Base-by-base conservation (phyloP, 495 filamentous ascomycete genomes). In the Penicillium canescens region DNA sequence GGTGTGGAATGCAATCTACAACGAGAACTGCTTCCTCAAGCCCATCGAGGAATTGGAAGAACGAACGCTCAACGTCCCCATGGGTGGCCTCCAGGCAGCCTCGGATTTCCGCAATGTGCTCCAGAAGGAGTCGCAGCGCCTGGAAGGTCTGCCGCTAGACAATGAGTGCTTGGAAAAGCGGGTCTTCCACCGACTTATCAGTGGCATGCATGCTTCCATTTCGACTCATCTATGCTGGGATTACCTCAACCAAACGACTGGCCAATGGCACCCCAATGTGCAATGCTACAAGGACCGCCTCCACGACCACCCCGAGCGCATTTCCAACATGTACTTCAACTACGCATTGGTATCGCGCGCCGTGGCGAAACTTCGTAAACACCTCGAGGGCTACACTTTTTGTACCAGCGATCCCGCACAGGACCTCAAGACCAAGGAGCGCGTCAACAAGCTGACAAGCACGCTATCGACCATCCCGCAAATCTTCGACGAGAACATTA, bases 251-350 rank as follows among this genome's bases (percentile, higher is more conserved):
- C 91, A 96, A 68, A 91, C 88, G 1, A 97, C 94, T 1, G 94
- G 95, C 37, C 73, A 91, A 71, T 98, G 94, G 94, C 84, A 86
- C 41, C 95, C 94, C 12, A 98, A 98, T 61, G 73, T 96, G 31
- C 78, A 82, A 61, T 98, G 94, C 78, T 98, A 94, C 80, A 84
- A 88, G 66, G 76, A 85, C 16, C 87, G 94, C 11, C 81, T 98
- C 14, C 86, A 94, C 63, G 77, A 78, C 7, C 84, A 90, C 61
- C 92, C 93, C 0, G 94, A 98, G 56, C 88, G 92, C 46, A 87
- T 97, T 64, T 93, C 93, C 49, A 98, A 98, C 69, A 82, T 98
- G 52, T 98, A 98, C 75, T 98, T 98, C 78, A 96, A 98, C 79
- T 98, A 96, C 67, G 94, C 94, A 0, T 80, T 98, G 26, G 79